Conservation (phyloP, 1,284 basidiomycete species). For the Gymnopus androsaceus region DNA sequence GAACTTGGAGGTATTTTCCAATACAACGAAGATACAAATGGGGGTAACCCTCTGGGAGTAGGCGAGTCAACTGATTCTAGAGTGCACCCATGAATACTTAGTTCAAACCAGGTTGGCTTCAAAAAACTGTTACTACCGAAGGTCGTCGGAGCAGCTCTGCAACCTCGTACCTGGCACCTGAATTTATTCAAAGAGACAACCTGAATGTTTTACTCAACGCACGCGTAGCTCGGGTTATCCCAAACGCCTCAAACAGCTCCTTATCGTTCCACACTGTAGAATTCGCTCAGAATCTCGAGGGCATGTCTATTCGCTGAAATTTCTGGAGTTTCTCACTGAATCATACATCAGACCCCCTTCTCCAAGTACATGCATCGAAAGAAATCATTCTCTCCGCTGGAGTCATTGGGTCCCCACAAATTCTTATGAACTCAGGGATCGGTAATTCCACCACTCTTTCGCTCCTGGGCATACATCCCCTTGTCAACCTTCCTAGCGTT, state of each 20-base stretch:
- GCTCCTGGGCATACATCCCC: constrained; percentile 26
- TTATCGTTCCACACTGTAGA: constrained; percentile 14
- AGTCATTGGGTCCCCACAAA: constrained; percentile 27
- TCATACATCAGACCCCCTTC: constrained; percentile 24
- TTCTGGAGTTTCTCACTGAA: background rate
- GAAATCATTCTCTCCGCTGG: constrained; percentile 33
- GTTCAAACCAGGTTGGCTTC: constrained; percentile 20
- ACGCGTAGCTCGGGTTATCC: constrained; percentile 21
- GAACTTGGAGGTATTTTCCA: constrained; percentile 22
- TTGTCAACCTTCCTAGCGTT: constrained; percentile 33
- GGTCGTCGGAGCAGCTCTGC: constrained; percentile 29
- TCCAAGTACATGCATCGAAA: constrained; percentile 14
- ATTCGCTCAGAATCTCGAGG: constrained; percentile 22
- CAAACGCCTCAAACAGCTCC: background rate
- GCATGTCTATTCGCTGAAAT: constrained; percentile 15
- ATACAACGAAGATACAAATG: constrained; percentile 31
- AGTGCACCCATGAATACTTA: background rate
- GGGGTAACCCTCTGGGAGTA: constrained; percentile 32
- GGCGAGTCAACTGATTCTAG: constrained; percentile 20
- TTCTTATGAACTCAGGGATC: constrained; percentile 38
- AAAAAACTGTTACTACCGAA: constrained; percentile 25
- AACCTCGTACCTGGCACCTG: constrained; percentile 38
- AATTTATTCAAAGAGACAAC: constrained; percentile 20
- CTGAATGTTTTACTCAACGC: constrained; percentile 23
- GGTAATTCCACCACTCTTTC: constrained; percentile 29